Evolutionary conservation across 495 filamentous ascomycete species (phyloP), one percentile per base, ranked within the genome.

Genomic region (Gamarada debralockiae): DNA sequence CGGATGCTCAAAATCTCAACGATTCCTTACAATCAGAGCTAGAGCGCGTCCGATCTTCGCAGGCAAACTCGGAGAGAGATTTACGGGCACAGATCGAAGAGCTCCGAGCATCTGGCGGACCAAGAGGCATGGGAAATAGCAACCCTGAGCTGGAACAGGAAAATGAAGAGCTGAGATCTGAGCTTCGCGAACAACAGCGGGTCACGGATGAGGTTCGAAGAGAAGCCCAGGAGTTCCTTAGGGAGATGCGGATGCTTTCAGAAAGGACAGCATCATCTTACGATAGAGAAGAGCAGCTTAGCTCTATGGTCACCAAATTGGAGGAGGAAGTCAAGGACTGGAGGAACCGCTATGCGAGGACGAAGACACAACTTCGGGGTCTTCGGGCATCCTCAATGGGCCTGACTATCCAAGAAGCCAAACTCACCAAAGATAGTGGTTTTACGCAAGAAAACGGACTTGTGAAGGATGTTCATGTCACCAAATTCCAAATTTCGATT

Each of bases 401-500:
- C 8, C 71, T 92, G 8, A 73, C 80, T 9, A 78, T 88, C 42
- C 82, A 81, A 25, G 73, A 82, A 23, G 74, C 70, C 50, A 73
- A 80, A 48, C 73, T 82, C 45, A 73, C 82, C 33, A 82, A 82
- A 46, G 86, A 92, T 48, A 81, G 81, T 50, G 85, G 83, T 12
- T 81, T 96, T 56, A 75, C 84, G 18, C 76, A 86, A 52, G 74
- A 80, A 9, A 76, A 86, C 44, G 93, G 93, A 2, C 64, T 92
- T 21, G 82, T 98, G 42, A 89, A 86, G 68, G 92, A 96, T 68
- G 80, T 96, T 18, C 86, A 96, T 70, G 81, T 98, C 41, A 96
- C 93, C 31, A 89, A 89, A 57, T 97, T 95, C 75, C 93, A 98
- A 65, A 86, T 97, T 57, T 82, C 91, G 14, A 87, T 98, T 52